Evolutionary conservation across 2,329 filamentous ascomycete species (phyloP).

Genomic region (Alternaria sp.): DNA sequence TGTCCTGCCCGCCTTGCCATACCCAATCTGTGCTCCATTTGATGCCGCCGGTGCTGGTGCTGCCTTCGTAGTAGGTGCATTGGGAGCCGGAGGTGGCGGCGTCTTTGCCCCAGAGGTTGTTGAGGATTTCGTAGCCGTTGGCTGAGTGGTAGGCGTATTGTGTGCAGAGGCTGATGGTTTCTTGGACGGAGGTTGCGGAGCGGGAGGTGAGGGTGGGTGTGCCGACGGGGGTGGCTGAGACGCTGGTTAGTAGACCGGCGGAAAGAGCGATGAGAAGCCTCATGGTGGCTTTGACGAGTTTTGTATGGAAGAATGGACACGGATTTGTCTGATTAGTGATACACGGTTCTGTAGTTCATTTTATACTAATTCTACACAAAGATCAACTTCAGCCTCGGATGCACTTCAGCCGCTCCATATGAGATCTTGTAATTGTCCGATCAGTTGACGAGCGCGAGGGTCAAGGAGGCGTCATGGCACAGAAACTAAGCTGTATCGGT

Average conservation of each 20-base stretch:
- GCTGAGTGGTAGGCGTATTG: neutral
- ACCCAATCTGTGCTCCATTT: neutral
- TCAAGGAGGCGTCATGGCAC: no score
- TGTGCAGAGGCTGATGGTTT: neutral
- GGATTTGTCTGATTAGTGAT: neutral
- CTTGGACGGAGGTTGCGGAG: neutral
- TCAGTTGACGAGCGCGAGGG: no score
- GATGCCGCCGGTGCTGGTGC: neutral
- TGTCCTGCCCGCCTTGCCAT: neutral
- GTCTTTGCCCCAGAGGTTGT: neutral
- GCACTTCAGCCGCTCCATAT: neutral
- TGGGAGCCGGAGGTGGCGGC: accelerated
- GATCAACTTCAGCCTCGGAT: neutral
- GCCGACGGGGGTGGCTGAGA: neutral
- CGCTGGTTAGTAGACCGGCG: neutral
- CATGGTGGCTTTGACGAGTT: neutral
- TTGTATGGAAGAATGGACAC: neutral
- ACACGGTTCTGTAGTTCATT: neutral
- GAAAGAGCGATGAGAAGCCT: neutral
- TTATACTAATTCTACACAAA: neutral
- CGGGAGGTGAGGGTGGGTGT: neutral
- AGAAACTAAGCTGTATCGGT: neutral
- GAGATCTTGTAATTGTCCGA: neutral
- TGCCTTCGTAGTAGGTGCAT: neutral
- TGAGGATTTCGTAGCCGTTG: neutral